Evolutionary conservation across 1,284 basidiomycete species (phyloP).

Genomic region (Ustilago sp.): DNA sequence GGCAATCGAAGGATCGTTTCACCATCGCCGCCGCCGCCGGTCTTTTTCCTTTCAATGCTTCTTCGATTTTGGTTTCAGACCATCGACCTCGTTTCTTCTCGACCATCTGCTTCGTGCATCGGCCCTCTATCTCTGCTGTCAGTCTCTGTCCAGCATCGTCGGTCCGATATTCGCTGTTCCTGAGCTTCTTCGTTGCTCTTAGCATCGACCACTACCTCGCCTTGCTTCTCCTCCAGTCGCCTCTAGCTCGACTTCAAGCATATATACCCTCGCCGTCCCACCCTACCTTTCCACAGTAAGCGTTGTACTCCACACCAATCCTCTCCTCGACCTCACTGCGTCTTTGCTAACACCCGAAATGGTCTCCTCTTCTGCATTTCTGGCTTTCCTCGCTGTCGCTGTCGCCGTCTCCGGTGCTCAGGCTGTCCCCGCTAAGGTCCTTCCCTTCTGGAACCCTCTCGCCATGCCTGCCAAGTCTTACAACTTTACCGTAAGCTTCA

Average conservation of each 20-base stretch:
- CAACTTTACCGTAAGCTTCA: slow-evolving; percentile 30
- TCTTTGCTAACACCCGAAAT: slow-evolving; percentile 1
- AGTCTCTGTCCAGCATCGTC: too few species aligned
- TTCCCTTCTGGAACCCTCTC: slow-evolving; percentile 27
- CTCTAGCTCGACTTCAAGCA: not conserved
- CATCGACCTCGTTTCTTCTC: too few species aligned
- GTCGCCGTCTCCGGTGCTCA: slow-evolving; percentile 12
- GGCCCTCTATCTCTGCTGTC: too few species aligned
- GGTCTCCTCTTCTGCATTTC: slow-evolving; percentile 26
- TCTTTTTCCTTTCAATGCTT: too few species aligned
- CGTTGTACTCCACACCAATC: not conserved
- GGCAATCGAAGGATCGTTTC: too few species aligned
- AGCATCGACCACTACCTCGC: too few species aligned
- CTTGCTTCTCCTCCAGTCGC: too few species aligned
- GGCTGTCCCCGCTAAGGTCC: slow-evolving; percentile 27
- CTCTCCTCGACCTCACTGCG: not conserved
- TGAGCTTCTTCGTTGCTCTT: too few species aligned
- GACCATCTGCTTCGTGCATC: too few species aligned
- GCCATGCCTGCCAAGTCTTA: slow-evolving; percentile 43
- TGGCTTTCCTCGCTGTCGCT: slow-evolving; percentile 28
- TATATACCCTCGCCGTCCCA: not conserved
- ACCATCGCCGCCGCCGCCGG: too few species aligned
- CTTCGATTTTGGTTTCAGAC: too few species aligned
- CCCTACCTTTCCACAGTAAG: not conserved
- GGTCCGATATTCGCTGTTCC: too few species aligned